Percentiles rank a stretch among this genome's conserved stretches.
phyloP scores from a whole-genome alignment of 2,329 filamentous ascomycete genomes.

The Tolypocladium album region DNA sequence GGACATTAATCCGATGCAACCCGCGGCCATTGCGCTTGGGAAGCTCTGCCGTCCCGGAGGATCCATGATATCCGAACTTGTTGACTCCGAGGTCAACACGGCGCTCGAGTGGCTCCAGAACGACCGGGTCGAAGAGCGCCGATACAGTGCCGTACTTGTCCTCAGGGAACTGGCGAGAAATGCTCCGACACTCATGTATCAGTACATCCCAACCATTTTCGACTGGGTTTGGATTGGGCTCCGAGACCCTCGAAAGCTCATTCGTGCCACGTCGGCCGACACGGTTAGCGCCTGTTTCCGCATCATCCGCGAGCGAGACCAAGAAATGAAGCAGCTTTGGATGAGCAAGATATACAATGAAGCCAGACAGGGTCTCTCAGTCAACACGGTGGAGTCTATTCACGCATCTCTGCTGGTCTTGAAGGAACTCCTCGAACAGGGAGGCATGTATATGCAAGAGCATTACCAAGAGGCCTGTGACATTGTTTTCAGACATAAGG shows the following conservation, averaged over 20 bases:
- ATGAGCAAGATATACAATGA: slow-evolving; percentile 88
- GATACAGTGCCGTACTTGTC: slow-evolving; percentile 87
- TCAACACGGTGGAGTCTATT: slow-evolving; percentile 73
- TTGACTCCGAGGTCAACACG: slow-evolving; percentile 93
- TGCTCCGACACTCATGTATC: slow-evolving; percentile 90
- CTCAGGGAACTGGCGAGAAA: slow-evolving; percentile 85
- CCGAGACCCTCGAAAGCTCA: slow-evolving; percentile 80
- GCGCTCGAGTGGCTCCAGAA: slow-evolving; percentile 95
- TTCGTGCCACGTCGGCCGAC: slow-evolving; percentile 83
- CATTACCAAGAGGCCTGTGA: slow-evolving; percentile 89
- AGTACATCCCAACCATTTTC: slow-evolving; percentile 89
- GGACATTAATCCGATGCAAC: slow-evolving; percentile 82
- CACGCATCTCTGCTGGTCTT: slow-evolving; percentile 91
- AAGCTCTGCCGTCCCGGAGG: slow-evolving; percentile 87
- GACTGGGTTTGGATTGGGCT: slow-evolving; percentile 94
- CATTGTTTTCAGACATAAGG: slow-evolving; percentile 83
- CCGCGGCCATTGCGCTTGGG: slow-evolving; percentile 79
- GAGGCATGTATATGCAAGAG: slow-evolving; percentile 98
- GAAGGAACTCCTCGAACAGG: slow-evolving; percentile 86
- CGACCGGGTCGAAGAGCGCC: slow-evolving; percentile 82
- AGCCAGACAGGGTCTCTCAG: slow-evolving; percentile 66
- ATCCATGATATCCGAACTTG: slow-evolving; percentile 86
- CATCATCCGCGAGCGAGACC: slow-evolving; percentile 88
- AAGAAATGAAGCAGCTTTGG: slow-evolving; percentile 75
- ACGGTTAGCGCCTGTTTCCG: slow-evolving; percentile 92